phyloP scores from a whole-genome alignment of 805 yeast species.

The Candida rishiriensis region DNA sequence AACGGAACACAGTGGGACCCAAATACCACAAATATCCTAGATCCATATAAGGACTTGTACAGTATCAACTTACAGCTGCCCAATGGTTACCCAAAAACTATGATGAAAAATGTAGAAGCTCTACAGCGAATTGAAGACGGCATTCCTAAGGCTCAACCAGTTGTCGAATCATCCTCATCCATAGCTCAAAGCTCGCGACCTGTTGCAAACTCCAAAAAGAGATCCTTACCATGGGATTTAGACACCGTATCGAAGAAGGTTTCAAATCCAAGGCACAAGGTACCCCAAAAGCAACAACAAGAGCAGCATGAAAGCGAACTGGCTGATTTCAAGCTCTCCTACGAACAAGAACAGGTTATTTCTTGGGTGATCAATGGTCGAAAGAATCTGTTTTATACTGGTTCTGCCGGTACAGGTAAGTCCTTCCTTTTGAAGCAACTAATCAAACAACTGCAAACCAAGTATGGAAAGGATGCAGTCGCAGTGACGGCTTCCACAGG shows the following conservation, averaged over 20 bases:
- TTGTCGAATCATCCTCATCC: too few species aligned
- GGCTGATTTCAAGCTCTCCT: conserved; percentile 3
- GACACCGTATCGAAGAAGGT: conserved; percentile 6
- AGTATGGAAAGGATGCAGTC: conserved; percentile 46
- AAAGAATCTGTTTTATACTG: conserved; percentile 66
- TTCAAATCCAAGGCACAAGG: conserved; percentile 17
- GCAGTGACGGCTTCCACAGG: conserved; percentile 97
- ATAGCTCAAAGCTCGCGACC: conserved; percentile 5
- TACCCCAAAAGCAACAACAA: background rate
- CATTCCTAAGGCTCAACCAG: too few species aligned
- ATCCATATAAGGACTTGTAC: too few species aligned
- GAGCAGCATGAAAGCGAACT: background rate
- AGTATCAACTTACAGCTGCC: too few species aligned
- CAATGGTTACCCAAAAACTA: too few species aligned
- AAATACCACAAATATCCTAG: too few species aligned
- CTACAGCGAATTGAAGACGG: too few species aligned
- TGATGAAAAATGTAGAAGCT: background rate
- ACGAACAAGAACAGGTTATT: conserved; percentile 45
- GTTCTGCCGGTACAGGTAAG: conserved; percentile 82
- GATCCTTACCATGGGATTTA: conserved; percentile 17
- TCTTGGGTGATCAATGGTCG: conserved; percentile 46
- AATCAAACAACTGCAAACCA: conserved; percentile 45
- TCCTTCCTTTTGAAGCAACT: conserved; percentile 64
- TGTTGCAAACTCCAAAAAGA: conserved; percentile 10
- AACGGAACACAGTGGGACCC: too few species aligned